These are phyloP conservation scores for Thelephora ganbajun DNA, from an alignment of 768 basidiomycete species.

Conservation along the genomic window DNA sequence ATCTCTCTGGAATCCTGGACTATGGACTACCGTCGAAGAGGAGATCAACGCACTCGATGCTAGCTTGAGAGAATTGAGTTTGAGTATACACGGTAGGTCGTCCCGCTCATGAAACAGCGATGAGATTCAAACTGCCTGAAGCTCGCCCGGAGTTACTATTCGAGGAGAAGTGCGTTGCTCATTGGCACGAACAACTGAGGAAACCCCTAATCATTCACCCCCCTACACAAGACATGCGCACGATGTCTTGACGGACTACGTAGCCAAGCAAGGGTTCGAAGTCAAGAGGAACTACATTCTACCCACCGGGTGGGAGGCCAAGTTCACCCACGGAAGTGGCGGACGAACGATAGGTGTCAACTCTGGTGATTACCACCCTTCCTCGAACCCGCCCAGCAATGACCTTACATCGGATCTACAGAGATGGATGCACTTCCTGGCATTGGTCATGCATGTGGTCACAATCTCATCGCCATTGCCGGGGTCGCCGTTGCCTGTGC, in stretches of 20 bases:
- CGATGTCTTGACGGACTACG: slow-evolving; percentile 52
- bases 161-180: slow-evolving; percentile 40
- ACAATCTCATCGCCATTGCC: slow-evolving; percentile 68
- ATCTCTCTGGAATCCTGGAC: slow-evolving; percentile 38
- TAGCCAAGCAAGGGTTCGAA: slow-evolving; percentile 50
- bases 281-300: slow-evolving; percentile 49
- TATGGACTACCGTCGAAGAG: slow-evolving; percentile 45
- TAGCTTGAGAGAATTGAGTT: slow-evolving; percentile 45
- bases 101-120: background rate
- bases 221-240: slow-evolving; percentile 43
- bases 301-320: slow-evolving; percentile 66
- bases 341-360: slow-evolving; percentile 67
- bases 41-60: slow-evolving; percentile 37
- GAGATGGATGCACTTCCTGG: slow-evolving; percentile 38
- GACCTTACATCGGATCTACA: background rate
- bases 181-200: background rate
- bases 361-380: slow-evolving; percentile 19
- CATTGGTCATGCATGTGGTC: slow-evolving; percentile 60
- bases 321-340: slow-evolving; percentile 47
- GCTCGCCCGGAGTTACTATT: slow-evolving; percentile 59
- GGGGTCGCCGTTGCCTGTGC: slow-evolving; percentile 64
- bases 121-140: slow-evolving; percentile 14
- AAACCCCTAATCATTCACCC: background rate
- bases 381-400: too few relatives aligned
- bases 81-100: slow-evolving; percentile 55